phyloP scores from a whole-genome alignment of 192 early-diverging fungal species.

The Coemansia sp. region DNA sequence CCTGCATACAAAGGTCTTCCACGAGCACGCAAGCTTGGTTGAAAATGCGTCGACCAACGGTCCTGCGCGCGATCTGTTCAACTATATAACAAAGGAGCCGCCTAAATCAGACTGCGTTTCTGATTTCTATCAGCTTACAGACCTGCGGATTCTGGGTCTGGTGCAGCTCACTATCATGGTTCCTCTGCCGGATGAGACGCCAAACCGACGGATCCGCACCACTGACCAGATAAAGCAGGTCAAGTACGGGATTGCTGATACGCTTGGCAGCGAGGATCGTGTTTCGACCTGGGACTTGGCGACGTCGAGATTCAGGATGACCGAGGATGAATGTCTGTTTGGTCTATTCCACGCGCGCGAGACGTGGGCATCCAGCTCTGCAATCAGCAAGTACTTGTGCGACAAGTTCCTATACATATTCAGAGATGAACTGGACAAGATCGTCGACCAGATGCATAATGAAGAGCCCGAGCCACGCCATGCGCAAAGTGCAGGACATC shows the following conservation, averaged over 20 bases:
- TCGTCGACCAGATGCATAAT: slow-evolving; percentile 51
- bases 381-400: slow-evolving; percentile 64
- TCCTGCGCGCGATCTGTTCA: slow-evolving; percentile 44
- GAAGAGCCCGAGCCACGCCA: slow-evolving; percentile 24
- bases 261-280: slow-evolving; percentile 66
- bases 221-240: slow-evolving; percentile 82
- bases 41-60: slow-evolving; percentile 29
- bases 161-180: slow-evolving; percentile 89
- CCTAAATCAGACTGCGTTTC: slow-evolving; percentile 65
- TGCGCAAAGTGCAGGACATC: slow-evolving; percentile 2
- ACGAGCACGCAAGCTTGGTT: slow-evolving; percentile 50
- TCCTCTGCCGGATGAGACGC: slow-evolving; percentile 78
- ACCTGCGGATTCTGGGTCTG: slow-evolving; percentile 78
- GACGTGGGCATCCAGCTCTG: slow-evolving; percentile 53
- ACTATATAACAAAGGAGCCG: slow-evolving; percentile 49
- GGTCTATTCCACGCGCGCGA: slow-evolving; percentile 80
- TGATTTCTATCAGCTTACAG: slow-evolving; percentile 72
- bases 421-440: slow-evolving; percentile 71
- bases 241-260: slow-evolving; percentile 86
- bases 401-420: slow-evolving; percentile 69
- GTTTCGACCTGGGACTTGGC: slow-evolving; percentile 85
- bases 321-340: slow-evolving; percentile 88
- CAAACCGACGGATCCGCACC: slow-evolving; percentile 78
- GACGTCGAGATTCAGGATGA: slow-evolving; percentile 75
- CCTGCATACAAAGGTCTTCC: slow-evolving; percentile 52